These are phyloP conservation scores for Albatrellus ellisii DNA, from an alignment of 768 basidiomycete species.

Conservation along the genomic window DNA sequence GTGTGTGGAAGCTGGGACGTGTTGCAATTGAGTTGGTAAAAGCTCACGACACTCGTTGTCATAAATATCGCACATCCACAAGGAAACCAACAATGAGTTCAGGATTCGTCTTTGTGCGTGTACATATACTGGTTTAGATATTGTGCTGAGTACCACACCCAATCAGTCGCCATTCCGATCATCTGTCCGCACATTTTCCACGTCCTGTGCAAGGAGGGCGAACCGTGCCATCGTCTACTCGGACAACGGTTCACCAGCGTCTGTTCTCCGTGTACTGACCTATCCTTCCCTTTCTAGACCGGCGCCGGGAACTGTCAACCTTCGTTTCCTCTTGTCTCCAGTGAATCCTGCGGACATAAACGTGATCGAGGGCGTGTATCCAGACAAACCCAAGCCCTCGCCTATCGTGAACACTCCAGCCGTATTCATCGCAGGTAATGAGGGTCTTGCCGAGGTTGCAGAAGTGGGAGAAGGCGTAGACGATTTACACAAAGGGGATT, in stretches of 20 bases:
- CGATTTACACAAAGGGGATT: slow-evolving; percentile 40
- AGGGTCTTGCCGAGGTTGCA: slow-evolving; percentile 57
- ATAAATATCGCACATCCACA: too few relatives aligned
- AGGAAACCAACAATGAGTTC: too few relatives aligned
- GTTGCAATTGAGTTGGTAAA: too few relatives aligned
- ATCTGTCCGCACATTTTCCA: slow-evolving; percentile 16
- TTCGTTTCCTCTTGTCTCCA: slow-evolving; percentile 57
- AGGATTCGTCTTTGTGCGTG: too few relatives aligned
- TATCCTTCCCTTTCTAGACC: slow-evolving; percentile 43
- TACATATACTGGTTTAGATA: too few relatives aligned
- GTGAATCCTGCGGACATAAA: slow-evolving; percentile 79
- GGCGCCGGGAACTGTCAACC: slow-evolving; percentile 40
- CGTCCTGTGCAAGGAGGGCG: slow-evolving; percentile 19
- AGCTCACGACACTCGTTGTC: too few relatives aligned
- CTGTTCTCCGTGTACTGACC: slow-evolving; percentile 42
- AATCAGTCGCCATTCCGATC: too few relatives aligned
- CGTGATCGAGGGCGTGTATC: slow-evolving; percentile 75
- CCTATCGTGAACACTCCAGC: slow-evolving; percentile 22
- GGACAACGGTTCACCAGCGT: slow-evolving; percentile 42
- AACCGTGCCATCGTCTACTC: slow-evolving; percentile 59
- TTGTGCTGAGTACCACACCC: too few relatives aligned
- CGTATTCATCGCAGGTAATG: slow-evolving; percentile 61
- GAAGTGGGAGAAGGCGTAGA: slow-evolving; percentile 43
- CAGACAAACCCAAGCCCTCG: slow-evolving; percentile 37
- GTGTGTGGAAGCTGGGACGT: too few relatives aligned